Base-by-base conservation (phyloP, 257 asterid species). In the Solanum medicagineum region DNA sequence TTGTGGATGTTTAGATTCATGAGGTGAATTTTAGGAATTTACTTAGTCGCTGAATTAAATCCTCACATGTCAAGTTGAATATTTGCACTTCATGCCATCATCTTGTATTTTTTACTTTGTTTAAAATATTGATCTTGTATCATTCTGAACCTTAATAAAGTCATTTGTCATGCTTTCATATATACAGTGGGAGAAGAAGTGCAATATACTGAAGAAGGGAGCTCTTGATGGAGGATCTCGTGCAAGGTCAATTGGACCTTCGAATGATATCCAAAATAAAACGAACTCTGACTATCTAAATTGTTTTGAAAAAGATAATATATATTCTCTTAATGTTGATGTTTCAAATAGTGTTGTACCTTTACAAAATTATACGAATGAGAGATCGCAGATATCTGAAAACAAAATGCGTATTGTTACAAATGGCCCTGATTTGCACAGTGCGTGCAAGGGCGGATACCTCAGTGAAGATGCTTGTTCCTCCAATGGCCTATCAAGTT, bases 151-250 rank as follows among this genome's bases (percentile, higher is more conserved):
- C 62, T 29, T 75, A 26, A 77, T 26, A 10, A 51, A 77, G 83
- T 77, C 83, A 68, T 40, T 29, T 3, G 15, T 32, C 79, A 68
- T 69, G 49, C 20, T 13, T 86, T 84, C 85, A 42, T 56, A 13
- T 55, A 84, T 93, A 90, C 88, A 96, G 98, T 96, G 99, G 99
- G 93, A 91, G 93, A 94, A 93, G 83, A 94, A 90, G 89, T 93
- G 96, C 94, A 90, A 88, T 83, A 65, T 89, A 40, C 83, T 89
- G 89, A 90, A 90, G 93, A 90, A 73, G 13, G 94, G 87, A 89
- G 90, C 89, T 83, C 88, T 91, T 87, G 90, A 87, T 75, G 91
- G 87, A 81, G 90, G 88, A 68, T 77, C 97, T 83, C 40, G 4
- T 79, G 91, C 89, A 77, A 81, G 90, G 42, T 87, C 85, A 49